These are phyloP conservation scores for Fistulinella staudtii DNA, from an alignment of 1,284 basidiomycete species.

Conservation along the genomic window DNA sequence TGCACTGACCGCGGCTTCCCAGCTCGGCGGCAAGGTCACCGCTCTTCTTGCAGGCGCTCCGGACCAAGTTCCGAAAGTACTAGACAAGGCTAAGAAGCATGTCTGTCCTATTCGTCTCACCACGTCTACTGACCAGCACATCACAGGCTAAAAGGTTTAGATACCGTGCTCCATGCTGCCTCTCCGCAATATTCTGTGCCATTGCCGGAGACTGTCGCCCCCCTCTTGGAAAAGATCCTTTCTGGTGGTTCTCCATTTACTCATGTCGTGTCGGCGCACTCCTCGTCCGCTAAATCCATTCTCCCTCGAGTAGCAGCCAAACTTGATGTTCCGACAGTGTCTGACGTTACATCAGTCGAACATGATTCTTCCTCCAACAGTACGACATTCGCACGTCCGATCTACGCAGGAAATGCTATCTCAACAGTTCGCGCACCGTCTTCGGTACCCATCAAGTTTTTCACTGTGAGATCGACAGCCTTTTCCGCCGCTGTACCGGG, in stretches of 20 bases:
- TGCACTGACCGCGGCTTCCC: constrained; percentile 84
- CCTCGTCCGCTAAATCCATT: constrained; percentile 59
- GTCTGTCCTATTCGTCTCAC: constrained; percentile 10
- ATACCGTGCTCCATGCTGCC: constrained; percentile 46
- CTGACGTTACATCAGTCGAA: constrained; percentile 83
- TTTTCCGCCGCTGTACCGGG: constrained; percentile 71
- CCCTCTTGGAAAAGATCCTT: constrained; percentile 53
- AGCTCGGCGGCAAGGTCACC: constrained; percentile 83
- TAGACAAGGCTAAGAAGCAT: constrained; percentile 81
- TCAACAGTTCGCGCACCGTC: constrained; percentile 82
- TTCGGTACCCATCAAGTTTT: constrained; percentile 81
- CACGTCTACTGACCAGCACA: constrained; percentile 9
- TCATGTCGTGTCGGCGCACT: constrained; percentile 75
- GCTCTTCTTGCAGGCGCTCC: constrained; percentile 82
- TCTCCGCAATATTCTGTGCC: constrained; percentile 50
- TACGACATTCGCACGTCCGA: constrained; percentile 86
- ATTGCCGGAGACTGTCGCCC: constrained; percentile 50
- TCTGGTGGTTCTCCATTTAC: constrained; percentile 60
- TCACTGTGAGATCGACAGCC: constrained; percentile 94
- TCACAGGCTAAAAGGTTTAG: constrained; percentile 45
- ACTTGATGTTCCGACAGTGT: constrained; percentile 83
- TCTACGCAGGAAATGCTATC: constrained; percentile 98
- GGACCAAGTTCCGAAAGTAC: constrained; percentile 63
- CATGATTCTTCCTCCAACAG: constrained; percentile 71
- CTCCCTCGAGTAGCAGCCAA: constrained; percentile 85